Conservation (phyloP, 2,329 filamentous ascomycete species). For the Emmonsia crescens region DNA sequence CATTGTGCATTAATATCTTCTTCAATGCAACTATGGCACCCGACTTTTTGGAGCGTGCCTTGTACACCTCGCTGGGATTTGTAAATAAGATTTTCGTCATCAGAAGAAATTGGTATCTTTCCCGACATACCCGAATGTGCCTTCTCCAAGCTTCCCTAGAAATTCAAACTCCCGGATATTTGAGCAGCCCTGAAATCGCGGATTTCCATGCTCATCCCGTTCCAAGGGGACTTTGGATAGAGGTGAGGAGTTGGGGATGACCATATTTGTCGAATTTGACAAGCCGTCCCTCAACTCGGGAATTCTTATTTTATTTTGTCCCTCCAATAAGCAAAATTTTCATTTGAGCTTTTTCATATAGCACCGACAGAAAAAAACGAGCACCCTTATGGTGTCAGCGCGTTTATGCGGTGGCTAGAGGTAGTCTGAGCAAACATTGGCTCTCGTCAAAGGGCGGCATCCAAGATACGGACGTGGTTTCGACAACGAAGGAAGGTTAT, state of each 20-base stretch:
- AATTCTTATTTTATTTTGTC: background rate
- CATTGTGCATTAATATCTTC: conserved; percentile 99
- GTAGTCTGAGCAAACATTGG: background rate
- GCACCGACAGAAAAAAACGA: background rate
- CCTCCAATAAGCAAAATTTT: background rate
- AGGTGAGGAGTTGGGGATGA: conserved; percentile 18
- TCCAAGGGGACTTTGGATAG: conserved; percentile 33
- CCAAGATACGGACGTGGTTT: background rate
- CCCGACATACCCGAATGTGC: conserved; percentile 67
- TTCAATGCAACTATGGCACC: conserved; percentile 77
- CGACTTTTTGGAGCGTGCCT: conserved; percentile 65
- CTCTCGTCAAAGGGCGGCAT: background rate
- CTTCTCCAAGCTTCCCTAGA: conserved; percentile 62
- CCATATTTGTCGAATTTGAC: conserved; percentile 20
- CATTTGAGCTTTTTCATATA: background rate
- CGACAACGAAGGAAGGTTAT: background rate
- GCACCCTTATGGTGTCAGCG: background rate
- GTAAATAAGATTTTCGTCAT: background rate
- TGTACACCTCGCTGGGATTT: conserved; percentile 68
- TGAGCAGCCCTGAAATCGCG: conserved; percentile 73
- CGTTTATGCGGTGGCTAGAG: background rate
- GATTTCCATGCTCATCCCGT: conserved; percentile 35
- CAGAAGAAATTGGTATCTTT: background rate
- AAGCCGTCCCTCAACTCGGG: background rate
- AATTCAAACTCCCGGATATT: conserved; percentile 33